phyloP scores from a whole-genome alignment of 2,329 filamentous ascomycete species.

The Fusarium sp. region DNA sequence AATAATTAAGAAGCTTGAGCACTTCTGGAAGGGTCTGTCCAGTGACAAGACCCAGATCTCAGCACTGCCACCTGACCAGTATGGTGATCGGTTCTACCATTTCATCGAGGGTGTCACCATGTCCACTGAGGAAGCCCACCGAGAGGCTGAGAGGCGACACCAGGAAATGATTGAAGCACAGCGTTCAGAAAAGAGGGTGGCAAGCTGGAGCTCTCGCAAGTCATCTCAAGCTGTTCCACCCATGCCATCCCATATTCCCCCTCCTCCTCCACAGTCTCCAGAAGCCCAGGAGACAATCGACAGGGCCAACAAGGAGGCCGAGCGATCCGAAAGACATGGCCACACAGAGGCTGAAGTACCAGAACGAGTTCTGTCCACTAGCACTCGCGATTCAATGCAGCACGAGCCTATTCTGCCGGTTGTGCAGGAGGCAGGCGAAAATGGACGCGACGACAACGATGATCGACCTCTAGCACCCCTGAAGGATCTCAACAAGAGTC shows the following conservation, averaged over 20 bases:
- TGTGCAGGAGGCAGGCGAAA: conserved; percentile 91
- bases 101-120: conserved; percentile 94
- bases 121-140: conserved; percentile 84
- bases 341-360: conserved; percentile 66
- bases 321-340: conserved; percentile 53
- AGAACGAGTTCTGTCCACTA: conserved; percentile 68
- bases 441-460: conserved; percentile 54
- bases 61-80: conserved; percentile 88
- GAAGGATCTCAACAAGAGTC: conserved; percentile 52
- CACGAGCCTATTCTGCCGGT: conserved; percentile 77
- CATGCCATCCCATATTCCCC: conserved; percentile 62
- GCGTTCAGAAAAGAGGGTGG: conserved; percentile 53
- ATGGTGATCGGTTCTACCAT: conserved; percentile 92
- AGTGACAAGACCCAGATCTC: conserved; percentile 90
- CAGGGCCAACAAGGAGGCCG: conserved; percentile 56
- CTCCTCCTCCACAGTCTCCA: conserved; percentile 55
- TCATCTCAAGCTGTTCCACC: conserved; percentile 57
- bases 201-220: conserved; percentile 56
- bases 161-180: conserved; percentile 66
- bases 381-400: conserved; percentile 67
- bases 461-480: conserved; percentile 59
- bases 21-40: conserved; percentile 96
- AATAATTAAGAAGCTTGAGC: conserved; percentile 92
- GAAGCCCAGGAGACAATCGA: conserved; percentile 59
- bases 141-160: conserved; percentile 72